A percentile compares a stretch with the other conserved stretches of the same genome.
Evolutionary conservation across 495 filamentous ascomycete species (phyloP).

Genomic region (Daldinia decipiens): DNA sequence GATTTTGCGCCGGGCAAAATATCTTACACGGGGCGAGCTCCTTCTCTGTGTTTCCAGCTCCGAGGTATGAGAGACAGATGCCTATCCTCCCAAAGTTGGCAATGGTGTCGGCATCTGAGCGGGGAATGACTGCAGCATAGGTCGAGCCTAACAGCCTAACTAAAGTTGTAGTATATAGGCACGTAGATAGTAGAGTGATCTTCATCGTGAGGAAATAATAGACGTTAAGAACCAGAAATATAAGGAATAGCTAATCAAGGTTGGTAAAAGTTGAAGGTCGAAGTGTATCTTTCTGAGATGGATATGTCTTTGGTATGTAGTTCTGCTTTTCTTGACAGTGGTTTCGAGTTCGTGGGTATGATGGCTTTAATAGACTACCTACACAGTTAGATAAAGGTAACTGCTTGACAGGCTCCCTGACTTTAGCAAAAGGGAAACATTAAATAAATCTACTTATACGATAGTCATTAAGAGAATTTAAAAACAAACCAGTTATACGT

Average conservation of each 20-base stretch:
- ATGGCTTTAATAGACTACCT: not conserved
- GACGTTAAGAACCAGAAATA: not conserved
- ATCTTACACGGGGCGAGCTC: conserved; percentile 38
- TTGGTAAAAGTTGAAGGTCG: not conserved
- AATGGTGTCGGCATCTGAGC: conserved; percentile 31
- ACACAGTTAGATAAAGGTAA: not conserved
- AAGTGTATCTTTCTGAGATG: not conserved
- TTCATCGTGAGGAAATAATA: conserved; percentile 18
- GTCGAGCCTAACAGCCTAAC: not conserved
- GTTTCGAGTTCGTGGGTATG: not conserved
- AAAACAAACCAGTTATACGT: not conserved
- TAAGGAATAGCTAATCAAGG: not conserved
- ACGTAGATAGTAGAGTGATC: conserved; percentile 11
- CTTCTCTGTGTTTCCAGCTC: conserved; percentile 20
- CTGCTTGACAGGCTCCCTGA: not conserved
- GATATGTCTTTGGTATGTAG: not conserved
- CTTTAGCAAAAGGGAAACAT: not conserved
- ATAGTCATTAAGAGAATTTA: not conserved
- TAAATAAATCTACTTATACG: not conserved
- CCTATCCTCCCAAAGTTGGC: conserved; percentile 39
- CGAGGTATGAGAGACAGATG: conserved; percentile 39
- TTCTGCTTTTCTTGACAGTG: not conserved
- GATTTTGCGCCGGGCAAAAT: conserved; percentile 31
- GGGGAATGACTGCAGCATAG: conserved; percentile 27
- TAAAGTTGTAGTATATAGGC: conserved; percentile 13